These are phyloP conservation scores for Escovopsis sp. DNA, from an alignment of 2,329 filamentous ascomycete genomes.

Conservation along the genomic window DNA sequence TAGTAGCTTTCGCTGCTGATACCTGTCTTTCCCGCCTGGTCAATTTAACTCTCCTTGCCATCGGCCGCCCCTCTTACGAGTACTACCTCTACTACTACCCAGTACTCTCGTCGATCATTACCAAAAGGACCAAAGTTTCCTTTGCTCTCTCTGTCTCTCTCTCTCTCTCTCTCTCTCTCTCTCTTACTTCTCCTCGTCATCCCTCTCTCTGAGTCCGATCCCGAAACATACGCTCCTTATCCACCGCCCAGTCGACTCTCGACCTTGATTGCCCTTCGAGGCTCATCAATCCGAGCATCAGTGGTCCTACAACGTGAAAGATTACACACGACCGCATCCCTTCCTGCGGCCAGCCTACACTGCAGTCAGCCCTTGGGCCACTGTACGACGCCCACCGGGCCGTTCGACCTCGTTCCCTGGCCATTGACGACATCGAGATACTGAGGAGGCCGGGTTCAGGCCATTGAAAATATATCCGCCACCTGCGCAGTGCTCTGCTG, in stretches of 20 bases:
- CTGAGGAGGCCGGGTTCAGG: background rate
- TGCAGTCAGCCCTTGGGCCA: constrained; percentile 14
- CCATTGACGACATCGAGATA: background rate
- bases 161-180: background rate
- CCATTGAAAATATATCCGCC: background rate
- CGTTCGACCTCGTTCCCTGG: background rate
- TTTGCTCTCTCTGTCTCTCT: background rate
- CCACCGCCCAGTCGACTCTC: background rate
- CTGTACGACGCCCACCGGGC: constrained; percentile 7
- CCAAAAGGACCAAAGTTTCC: background rate
- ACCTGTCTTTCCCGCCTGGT: background rate
- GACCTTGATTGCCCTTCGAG: constrained; percentile 1
- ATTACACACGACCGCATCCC: constrained; percentile 7
- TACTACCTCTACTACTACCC: background rate
- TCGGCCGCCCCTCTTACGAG: background rate
- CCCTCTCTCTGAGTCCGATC: background rate
- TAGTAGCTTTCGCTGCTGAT: background rate
- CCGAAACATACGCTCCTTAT: constrained; percentile 4
- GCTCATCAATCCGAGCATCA: constrained; percentile 4
- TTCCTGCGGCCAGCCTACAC: constrained; percentile 13
- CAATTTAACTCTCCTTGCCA: no score
- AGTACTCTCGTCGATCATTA: background rate
- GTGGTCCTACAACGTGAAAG: constrained; percentile 6
- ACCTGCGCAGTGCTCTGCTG: no score
- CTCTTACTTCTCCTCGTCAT: background rate